Percentiles rank a stretch among this genome's conserved stretches.
These are phyloP conservation scores for Cladosporium halotolerans DNA, from an alignment of 2,329 filamentous ascomycete species.

Conservation along the genomic window DNA sequence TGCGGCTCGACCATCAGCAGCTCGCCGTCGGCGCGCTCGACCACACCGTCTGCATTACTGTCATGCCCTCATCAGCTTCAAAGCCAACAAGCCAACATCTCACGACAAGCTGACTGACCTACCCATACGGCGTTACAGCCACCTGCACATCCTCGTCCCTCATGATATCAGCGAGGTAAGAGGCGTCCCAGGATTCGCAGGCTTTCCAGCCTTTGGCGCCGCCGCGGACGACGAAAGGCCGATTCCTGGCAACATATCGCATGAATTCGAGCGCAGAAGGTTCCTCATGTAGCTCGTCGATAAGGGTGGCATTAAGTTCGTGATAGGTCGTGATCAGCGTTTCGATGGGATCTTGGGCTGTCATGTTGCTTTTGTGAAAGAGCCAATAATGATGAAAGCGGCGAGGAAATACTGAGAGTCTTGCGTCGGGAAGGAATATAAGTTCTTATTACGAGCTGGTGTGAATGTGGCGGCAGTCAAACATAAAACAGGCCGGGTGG, in stretches of 20 bases:
- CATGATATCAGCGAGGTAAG: conserved; percentile 53
- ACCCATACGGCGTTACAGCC: conserved; percentile 69
- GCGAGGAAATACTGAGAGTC: too few species aligned
- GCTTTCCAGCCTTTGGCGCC: conserved; percentile 61
- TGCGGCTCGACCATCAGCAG: conserved; percentile 62
- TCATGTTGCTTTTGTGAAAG: background rate
- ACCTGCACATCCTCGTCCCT: conserved; percentile 59
- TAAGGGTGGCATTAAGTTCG: conserved; percentile 58
- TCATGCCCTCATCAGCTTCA: too few species aligned
- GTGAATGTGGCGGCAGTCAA: too few species aligned
- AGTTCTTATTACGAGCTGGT: too few species aligned
- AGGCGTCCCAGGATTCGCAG: conserved; percentile 54
- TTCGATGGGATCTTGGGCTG: background rate
- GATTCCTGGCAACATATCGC: conserved; percentile 67
- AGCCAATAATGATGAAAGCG: background rate
- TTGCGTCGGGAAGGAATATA: too few species aligned
- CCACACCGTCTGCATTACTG: conserved; percentile 53
- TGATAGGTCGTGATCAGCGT: conserved; percentile 61
- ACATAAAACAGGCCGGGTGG: too few species aligned
- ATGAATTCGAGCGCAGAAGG: conserved; percentile 75
- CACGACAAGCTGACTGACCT: conserved; percentile 23
- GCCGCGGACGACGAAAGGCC: conserved; percentile 64
- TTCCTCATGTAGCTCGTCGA: conserved; percentile 57
- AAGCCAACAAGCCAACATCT: too few species aligned
- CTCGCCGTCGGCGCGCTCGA: conserved; percentile 53